phyloP scores from a whole-genome alignment of 371 early-diverging fungal genomes.

The Actinomucor elegans region DNA sequence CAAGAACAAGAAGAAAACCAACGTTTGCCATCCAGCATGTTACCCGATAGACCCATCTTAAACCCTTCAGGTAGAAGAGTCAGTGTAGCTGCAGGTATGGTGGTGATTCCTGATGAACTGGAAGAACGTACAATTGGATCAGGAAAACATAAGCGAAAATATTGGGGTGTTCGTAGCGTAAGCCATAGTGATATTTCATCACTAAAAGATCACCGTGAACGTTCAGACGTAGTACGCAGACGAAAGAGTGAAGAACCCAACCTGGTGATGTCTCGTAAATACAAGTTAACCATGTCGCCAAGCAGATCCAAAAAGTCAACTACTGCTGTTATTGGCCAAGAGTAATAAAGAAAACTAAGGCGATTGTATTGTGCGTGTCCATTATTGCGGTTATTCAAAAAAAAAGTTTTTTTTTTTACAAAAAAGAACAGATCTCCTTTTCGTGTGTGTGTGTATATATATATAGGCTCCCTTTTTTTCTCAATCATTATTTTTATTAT shows the following conservation, averaged over 20 bases:
- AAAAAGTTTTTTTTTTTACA: no score
- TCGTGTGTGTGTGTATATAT: no score
- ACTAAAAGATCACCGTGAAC: constrained; percentile 3
- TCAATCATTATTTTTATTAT: background rate
- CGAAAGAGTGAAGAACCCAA: constrained; percentile 45
- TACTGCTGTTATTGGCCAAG: background rate
- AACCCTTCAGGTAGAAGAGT: constrained; percentile 53
- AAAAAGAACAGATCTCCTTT: no score
- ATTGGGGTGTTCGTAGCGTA: constrained; percentile 44
- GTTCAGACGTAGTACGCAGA: constrained; percentile 19
- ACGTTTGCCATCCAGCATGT: constrained; percentile 29
- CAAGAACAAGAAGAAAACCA: constrained; percentile 14
- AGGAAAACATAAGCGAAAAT: constrained; percentile 34
- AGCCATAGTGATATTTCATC: constrained; percentile 33
- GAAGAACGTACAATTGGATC: constrained; percentile 44
- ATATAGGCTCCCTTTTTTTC: background rate
- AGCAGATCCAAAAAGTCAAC: background rate
- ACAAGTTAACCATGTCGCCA: background rate
- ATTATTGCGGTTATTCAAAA: no score
- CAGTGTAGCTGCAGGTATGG: constrained; percentile 57
- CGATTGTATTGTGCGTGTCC: no score
- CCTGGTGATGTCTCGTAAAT: background rate
- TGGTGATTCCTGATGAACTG: constrained; percentile 51
- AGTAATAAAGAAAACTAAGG: no score
- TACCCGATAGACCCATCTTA: constrained; percentile 40